A percentile compares a stretch with the other conserved stretches of the same genome.
Conservation (phyloP, 176 grass and related monocot genomes). For the Thinopyrum elongatum region DNA sequence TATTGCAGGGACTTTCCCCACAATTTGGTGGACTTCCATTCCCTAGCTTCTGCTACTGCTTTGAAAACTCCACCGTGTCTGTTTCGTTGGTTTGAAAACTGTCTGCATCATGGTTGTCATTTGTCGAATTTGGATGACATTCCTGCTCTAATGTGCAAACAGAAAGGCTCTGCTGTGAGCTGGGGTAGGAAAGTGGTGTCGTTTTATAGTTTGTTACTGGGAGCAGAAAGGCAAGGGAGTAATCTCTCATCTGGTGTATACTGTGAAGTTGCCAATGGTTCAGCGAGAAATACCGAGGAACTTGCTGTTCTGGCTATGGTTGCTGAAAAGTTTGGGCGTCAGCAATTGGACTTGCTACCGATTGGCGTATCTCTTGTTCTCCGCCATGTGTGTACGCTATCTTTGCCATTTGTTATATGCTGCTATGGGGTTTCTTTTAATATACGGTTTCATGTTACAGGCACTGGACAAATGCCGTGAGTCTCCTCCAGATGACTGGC, state of each 20-base stretch:
- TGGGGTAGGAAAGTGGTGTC: slow-evolving; percentile 86
- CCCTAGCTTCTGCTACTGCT: slow-evolving; percentile 37
- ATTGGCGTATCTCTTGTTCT: slow-evolving; percentile 88
- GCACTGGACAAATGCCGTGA: slow-evolving; percentile 89
- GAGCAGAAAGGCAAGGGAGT: slow-evolving; percentile 74
- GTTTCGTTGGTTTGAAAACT: slow-evolving; percentile 85
- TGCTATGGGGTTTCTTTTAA: slow-evolving; percentile 18
- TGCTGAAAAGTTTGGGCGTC: slow-evolving; percentile 81
- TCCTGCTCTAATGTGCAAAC: slow-evolving; percentile 65
- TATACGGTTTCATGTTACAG: slow-evolving; percentile 52
- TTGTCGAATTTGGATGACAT: slow-evolving; percentile 56
- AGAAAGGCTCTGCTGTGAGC: slow-evolving; percentile 65
- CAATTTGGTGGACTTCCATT: slow-evolving; percentile 57
- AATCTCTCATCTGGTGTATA: slow-evolving; percentile 83
- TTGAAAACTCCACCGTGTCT: slow-evolving; percentile 64
- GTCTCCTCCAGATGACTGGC: slow-evolving; percentile 87
- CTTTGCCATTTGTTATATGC: slow-evolving; percentile 28
- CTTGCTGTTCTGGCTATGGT: slow-evolving; percentile 90
- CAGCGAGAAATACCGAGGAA: slow-evolving; percentile 68
- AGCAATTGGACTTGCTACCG: slow-evolving; percentile 85
- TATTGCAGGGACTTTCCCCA: slow-evolving; percentile 85
- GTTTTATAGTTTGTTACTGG: slow-evolving; percentile 90
- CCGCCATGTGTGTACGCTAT: slow-evolving; percentile 66
- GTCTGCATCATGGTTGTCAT: slow-evolving; percentile 50
- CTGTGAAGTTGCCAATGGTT: slow-evolving; percentile 91